phyloP scores from a whole-genome alignment of 2,329 filamentous ascomycete species.

The Thelonectria blattea region DNA sequence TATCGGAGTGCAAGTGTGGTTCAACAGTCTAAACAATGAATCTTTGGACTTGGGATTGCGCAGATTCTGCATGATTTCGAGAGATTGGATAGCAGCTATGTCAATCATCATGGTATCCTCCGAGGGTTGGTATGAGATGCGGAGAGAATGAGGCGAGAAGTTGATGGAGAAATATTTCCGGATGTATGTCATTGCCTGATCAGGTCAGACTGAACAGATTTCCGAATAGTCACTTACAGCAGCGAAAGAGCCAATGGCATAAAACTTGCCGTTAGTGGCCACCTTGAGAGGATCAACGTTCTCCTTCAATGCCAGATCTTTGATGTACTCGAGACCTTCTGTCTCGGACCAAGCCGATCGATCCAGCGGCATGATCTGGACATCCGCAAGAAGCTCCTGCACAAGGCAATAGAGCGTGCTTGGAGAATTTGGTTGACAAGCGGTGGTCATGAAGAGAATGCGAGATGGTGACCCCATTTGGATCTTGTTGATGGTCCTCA shows the following conservation, averaged over 20 bases:
- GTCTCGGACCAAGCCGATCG: conserved; percentile 85
- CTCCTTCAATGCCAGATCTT: conserved; percentile 77
- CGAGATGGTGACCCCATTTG: conserved; percentile 79
- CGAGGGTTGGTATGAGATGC: conserved; percentile 85
- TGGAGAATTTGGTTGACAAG: conserved; percentile 67
- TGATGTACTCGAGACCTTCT: conserved; percentile 77
- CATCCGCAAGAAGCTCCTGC: conserved; percentile 58
- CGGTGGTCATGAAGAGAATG: conserved; percentile 77
- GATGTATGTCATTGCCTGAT: conserved; percentile 79
- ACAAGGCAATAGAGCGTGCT: conserved; percentile 79
- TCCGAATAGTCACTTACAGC: conserved; percentile 63
- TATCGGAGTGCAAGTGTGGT: conserved; percentile 88
- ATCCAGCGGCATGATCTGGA: conserved; percentile 60
- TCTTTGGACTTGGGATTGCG: conserved; percentile 79
- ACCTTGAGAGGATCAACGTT: conserved; percentile 84
- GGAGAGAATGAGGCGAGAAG: conserved; percentile 80
- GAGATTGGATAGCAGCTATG: conserved; percentile 80
- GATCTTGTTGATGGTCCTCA: conserved; percentile 86
- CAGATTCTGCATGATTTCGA: conserved; percentile 90
- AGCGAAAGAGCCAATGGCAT: conserved; percentile 82
- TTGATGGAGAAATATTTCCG: conserved; percentile 71
- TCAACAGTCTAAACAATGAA: conserved; percentile 83
- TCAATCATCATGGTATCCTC: conserved; percentile 97
- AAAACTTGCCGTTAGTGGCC: conserved; percentile 82
- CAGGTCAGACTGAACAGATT: neutral